phyloP scores from a whole-genome alignment of 2,329 filamentous ascomycete genomes.

The Ceratocystis albifundus region DNA sequence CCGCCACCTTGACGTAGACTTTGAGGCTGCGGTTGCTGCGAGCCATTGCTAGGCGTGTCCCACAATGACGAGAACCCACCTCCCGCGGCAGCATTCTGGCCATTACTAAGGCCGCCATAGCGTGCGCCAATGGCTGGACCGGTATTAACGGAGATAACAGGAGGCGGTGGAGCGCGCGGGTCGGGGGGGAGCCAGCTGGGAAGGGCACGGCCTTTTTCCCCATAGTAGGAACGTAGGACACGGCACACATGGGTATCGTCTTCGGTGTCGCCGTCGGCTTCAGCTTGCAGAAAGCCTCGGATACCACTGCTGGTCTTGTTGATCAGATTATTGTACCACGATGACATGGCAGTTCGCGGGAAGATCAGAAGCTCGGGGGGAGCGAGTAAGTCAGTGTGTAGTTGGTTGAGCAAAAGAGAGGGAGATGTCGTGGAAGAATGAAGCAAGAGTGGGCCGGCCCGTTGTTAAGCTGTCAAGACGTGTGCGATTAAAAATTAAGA shows the following conservation, averaged over 20 bases:
- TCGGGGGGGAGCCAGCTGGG: slow-evolving; percentile 83
- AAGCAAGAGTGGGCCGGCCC: neutral
- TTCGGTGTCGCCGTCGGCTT: slow-evolving; percentile 60
- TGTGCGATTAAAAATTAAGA: neutral
- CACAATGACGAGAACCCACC: slow-evolving; percentile 46
- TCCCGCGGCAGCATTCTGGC: slow-evolving; percentile 27
- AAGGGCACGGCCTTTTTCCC: slow-evolving; percentile 68
- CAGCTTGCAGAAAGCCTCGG: slow-evolving; percentile 56
- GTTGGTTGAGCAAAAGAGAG: neutral
- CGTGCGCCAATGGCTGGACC: slow-evolving; percentile 42
- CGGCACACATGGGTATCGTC: slow-evolving; percentile 93
- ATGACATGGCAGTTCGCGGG: slow-evolving; percentile 45
- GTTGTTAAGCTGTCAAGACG: neutral
- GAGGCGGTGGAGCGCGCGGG: slow-evolving; percentile 53
- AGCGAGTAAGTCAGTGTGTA: neutral
- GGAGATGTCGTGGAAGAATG: neutral
- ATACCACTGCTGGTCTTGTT: slow-evolving; percentile 55
- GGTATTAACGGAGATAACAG: slow-evolving; percentile 43
- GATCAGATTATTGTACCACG: slow-evolving; percentile 67
- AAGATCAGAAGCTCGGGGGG: neutral
- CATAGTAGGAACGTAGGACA: slow-evolving; percentile 85
- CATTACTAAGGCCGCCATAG: slow-evolving; percentile 39
- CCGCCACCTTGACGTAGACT: slow-evolving; percentile 31
- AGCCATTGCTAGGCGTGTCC: slow-evolving; percentile 36
- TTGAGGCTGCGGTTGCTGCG: slow-evolving; percentile 29